Evolutionary conservation across 2,329 filamentous ascomycete genomes (phyloP).

Genomic region (Trichoderma sp.): DNA sequence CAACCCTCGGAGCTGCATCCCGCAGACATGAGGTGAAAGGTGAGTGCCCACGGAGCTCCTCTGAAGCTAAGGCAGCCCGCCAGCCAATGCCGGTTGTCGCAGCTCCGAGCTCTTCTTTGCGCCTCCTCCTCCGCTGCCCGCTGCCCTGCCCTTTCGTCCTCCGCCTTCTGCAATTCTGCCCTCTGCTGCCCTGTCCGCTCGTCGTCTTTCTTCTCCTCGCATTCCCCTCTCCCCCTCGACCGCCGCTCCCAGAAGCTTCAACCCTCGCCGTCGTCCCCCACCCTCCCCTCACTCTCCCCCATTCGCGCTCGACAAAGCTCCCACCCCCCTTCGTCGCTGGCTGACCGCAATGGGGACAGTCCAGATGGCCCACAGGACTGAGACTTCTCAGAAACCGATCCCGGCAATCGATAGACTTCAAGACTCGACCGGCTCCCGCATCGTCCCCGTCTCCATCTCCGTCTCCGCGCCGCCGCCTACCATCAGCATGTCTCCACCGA

Average conservation of each 20-base stretch:
- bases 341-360: slow-evolving; percentile 43
- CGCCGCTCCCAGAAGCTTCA: slow-evolving; percentile 1
- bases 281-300: slow-evolving; percentile 22
- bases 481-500: slow-evolving; percentile 61
- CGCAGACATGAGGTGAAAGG: slow-evolving; percentile 29
- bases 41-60: slow-evolving; percentile 17
- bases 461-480: slow-evolving; percentile 46
- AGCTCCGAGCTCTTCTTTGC: slow-evolving; percentile 27
- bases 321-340: slow-evolving; percentile 28
- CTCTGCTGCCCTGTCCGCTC: slow-evolving; percentile 4
- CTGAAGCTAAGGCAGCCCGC: background rate
- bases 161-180: slow-evolving; percentile 14
- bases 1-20: slow-evolving; percentile 11
- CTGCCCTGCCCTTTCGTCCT: background rate
- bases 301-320: slow-evolving; percentile 3
- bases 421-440: slow-evolving; percentile 54
- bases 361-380: slow-evolving; percentile 57
- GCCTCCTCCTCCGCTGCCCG: slow-evolving; percentile 17
- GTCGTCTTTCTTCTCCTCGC: background rate
- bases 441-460: slow-evolving; percentile 57
- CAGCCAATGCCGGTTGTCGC: slow-evolving; percentile 19
- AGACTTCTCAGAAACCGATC: slow-evolving; percentile 51
- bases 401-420: slow-evolving; percentile 46
- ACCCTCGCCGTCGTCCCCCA: background rate
- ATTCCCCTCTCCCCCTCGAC: slow-evolving; percentile 9